These are phyloP conservation scores for Phytopythium vexans DNA, from an alignment of 352 stramenopile genomes.

Conservation along the genomic window DNA sequence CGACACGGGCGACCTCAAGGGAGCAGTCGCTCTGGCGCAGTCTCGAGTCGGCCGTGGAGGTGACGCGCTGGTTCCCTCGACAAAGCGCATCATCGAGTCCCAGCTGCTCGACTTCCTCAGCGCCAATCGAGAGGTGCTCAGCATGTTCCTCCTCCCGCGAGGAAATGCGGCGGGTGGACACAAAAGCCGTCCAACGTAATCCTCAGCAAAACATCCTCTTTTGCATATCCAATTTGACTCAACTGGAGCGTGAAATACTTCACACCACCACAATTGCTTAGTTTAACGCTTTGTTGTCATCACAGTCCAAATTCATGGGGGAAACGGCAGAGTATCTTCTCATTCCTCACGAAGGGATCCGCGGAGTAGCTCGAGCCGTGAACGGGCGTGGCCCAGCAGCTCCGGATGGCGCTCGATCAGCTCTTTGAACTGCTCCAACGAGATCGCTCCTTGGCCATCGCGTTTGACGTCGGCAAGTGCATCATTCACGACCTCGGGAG, in stretches of 20 bases:
- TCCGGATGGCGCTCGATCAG: conserved; percentile 35
- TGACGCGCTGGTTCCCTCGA: conserved; percentile 53
- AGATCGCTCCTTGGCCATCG: conserved; percentile 16
- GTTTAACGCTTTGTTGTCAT: background rate
- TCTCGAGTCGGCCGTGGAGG: conserved; percentile 66
- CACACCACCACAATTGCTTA: no score
- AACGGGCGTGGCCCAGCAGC: conserved; percentile 41
- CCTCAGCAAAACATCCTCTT: no score
- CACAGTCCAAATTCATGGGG: background rate
- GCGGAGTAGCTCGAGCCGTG: conserved; percentile 50
- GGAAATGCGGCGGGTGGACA: background rate
- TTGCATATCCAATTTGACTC: no score
- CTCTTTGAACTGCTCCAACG: conserved; percentile 37
- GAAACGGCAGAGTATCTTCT: background rate
- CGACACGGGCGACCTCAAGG: conserved; percentile 66
- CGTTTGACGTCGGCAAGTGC: conserved; percentile 22
- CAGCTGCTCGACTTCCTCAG: conserved; percentile 76
- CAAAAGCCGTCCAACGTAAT: conserved; percentile 2
- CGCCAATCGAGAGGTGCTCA: conserved; percentile 69
- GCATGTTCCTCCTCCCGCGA: conserved; percentile 74
- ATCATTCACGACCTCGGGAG: conserved; percentile 12
- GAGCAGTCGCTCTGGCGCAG: conserved; percentile 51
- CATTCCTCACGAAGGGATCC: conserved; percentile 37
- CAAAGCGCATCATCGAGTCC: conserved; percentile 74
- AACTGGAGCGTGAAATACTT: no score